Percentiles rank a stretch among this genome's conserved stretches.
phyloP scores from a whole-genome alignment of 2,329 filamentous ascomycete genomes.

The Ceratocystis harringtonii region DNA sequence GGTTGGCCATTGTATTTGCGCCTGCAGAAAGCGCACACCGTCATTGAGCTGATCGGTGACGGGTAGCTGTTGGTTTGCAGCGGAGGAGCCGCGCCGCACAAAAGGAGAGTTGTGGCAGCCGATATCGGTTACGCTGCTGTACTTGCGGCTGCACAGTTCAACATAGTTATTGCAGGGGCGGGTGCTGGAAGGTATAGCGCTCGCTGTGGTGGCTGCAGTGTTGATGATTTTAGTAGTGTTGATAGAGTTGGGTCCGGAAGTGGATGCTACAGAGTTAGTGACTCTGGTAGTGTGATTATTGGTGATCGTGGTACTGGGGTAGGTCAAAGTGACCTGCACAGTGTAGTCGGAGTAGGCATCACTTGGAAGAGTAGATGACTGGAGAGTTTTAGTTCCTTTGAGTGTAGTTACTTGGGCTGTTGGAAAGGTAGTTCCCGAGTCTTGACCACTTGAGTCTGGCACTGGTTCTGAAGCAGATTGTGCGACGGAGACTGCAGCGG shows the following conservation, averaged over 20 bases:
- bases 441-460: not conserved
- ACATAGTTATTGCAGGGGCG: conserved; percentile 65
- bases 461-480: not conserved
- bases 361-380: conserved; percentile 28
- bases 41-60: conserved; percentile 64
- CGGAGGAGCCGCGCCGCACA: conserved; percentile 51
- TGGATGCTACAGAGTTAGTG: conserved; percentile 28
- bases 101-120: conserved; percentile 74
- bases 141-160: conserved; percentile 62
- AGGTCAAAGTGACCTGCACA: conserved; percentile 28
- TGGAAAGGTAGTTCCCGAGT: not conserved
- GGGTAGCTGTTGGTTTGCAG: conserved; percentile 55
- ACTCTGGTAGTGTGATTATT: conserved; percentile 21
- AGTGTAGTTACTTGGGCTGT: conserved; percentile 25
- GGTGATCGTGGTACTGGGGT: conserved; percentile 19
- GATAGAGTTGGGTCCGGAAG: conserved; percentile 30
- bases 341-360: conserved; percentile 32
- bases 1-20: conserved; percentile 43
- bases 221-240: conserved; percentile 28
- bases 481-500: not conserved
- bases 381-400: conserved; percentile 28
- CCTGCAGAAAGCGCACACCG: conserved; percentile 51
- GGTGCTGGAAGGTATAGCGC: conserved; percentile 47
- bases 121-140: conserved; percentile 68
- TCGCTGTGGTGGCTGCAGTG: conserved; percentile 29